Evolutionary conservation across 129 eudicot species (phyloP).

Genomic region (Helianthus tuberosus): DNA sequence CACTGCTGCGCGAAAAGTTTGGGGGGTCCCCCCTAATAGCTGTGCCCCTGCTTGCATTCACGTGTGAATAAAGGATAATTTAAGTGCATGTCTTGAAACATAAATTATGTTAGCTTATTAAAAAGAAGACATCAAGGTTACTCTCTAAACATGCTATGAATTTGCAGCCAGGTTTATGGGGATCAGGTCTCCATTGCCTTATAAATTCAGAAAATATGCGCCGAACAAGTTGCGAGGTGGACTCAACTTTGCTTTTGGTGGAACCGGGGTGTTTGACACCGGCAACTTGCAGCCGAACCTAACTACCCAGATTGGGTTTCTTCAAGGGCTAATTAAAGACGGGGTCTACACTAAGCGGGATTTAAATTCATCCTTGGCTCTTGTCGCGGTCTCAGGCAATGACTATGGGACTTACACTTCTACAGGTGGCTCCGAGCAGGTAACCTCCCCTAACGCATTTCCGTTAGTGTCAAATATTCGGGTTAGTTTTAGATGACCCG

Average conservation of each 20-base stretch:
- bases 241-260: slow-evolving; percentile 79
- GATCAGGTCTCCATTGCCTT: slow-evolving; percentile 65
- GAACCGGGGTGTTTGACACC: slow-evolving; percentile 80
- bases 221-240: slow-evolving; percentile 36
- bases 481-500: too few species aligned
- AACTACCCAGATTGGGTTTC: slow-evolving; percentile 71
- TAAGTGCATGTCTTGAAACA: too few species aligned
- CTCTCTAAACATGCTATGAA: neutral
- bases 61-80: too few species aligned
- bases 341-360: slow-evolving; percentile 49
- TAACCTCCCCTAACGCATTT: slow-evolving; percentile 14
- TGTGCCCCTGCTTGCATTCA: too few species aligned
- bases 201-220: slow-evolving; percentile 49
- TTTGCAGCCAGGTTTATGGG: slow-evolving; percentile 65
- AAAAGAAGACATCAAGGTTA: neutral
- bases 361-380: slow-evolving; percentile 58
- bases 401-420: slow-evolving; percentile 49
- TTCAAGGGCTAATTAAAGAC: slow-evolving; percentile 42
- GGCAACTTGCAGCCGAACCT: slow-evolving; percentile 58
- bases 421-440: slow-evolving; percentile 58
- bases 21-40: too few species aligned
- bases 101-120: neutral
- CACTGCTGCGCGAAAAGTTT: too few species aligned
- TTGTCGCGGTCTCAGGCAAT: slow-evolving; percentile 74
- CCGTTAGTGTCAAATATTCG: neutral